These are phyloP conservation scores for Phytophthora litchii DNA, from an alignment of 352 stramenopile species.

Conservation along the genomic window DNA sequence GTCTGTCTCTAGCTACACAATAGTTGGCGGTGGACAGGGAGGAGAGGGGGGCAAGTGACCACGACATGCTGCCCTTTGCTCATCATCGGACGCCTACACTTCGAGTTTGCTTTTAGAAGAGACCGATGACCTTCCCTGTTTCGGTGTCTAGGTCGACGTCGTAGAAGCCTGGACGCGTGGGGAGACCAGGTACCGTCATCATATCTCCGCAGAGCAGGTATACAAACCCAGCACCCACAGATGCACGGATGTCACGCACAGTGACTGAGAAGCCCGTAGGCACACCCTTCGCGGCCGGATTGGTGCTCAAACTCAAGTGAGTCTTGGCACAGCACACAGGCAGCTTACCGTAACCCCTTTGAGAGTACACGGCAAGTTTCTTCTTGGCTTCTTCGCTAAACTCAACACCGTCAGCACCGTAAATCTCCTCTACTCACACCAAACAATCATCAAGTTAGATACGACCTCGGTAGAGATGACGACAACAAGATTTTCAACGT, in stretches of 20 bases:
- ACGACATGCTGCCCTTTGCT: slow-evolving; percentile 34
- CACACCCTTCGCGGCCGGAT: slow-evolving; percentile 93
- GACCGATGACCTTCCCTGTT: slow-evolving; percentile 95
- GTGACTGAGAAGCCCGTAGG: slow-evolving; percentile 94
- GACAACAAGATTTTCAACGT: slow-evolving; percentile 79
- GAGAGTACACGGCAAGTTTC: slow-evolving; percentile 93
- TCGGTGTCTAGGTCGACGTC: slow-evolving; percentile 97
- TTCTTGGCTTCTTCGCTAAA: slow-evolving; percentile 94
- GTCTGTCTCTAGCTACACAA: slow-evolving; percentile 18
- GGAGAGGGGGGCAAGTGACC: slow-evolving; percentile 23
- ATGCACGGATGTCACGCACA: slow-evolving; percentile 95
- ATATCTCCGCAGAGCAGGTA: slow-evolving; percentile 96
- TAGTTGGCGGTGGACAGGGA: slow-evolving; percentile 5
- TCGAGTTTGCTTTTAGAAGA: slow-evolving; percentile 75
- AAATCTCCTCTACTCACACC: slow-evolving; percentile 91
- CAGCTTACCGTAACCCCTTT: slow-evolving; percentile 67
- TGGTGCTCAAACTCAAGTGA: slow-evolving; percentile 97
- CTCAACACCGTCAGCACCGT: slow-evolving; percentile 94
- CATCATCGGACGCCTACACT: slow-evolving; percentile 2
- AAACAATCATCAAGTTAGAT: slow-evolving; percentile 11
- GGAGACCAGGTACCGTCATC: slow-evolving; percentile 98
- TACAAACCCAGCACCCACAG: slow-evolving; percentile 96
- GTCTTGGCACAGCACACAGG: slow-evolving; percentile 99
- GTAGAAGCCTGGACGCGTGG: slow-evolving; percentile 98
- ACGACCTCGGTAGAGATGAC: slow-evolving; percentile 1